Evolutionary conservation across 192 early-diverging fungal genomes (phyloP).

Genomic region (Diversispora eburnea): DNA sequence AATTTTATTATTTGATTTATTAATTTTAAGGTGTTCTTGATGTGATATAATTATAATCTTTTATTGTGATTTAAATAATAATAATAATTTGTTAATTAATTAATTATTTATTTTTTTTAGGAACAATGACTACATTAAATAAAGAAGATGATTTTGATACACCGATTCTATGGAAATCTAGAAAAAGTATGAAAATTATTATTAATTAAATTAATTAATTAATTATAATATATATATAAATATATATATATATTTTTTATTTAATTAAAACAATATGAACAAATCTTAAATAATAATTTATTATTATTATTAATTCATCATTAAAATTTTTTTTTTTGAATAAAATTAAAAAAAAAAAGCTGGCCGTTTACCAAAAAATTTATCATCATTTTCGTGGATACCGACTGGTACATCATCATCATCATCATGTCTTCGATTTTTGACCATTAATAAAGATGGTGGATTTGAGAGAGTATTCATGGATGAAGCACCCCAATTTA

Average conservation of each 20-base stretch:
- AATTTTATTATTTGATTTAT: slow-evolving; percentile 13
- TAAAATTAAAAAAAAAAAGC: slow-evolving; percentile 28
- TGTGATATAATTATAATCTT: too few relatives aligned
- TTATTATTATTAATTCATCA: background rate
- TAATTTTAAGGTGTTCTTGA: too few relatives aligned
- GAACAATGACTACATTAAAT: background rate
- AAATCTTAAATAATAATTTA: background rate
- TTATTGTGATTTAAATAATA: too few relatives aligned
- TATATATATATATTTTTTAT: background rate
- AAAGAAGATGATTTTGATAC: slow-evolving; percentile 37
- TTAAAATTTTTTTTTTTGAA: background rate
- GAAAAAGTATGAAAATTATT: slow-evolving; percentile 35
- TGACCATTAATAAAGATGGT: slow-evolving; percentile 54
- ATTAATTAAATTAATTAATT: background rate
- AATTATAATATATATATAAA: background rate
- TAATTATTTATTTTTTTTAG: background rate
- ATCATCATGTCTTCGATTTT: slow-evolving; percentile 37
- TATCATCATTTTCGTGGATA: slow-evolving; percentile 53
- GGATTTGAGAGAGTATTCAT: slow-evolving; percentile 47
- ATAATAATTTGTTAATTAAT: slow-evolving; percentile 5
- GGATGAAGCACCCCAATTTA: slow-evolving; percentile 48
- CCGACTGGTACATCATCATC: slow-evolving; percentile 39
- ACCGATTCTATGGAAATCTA: slow-evolving; percentile 47
- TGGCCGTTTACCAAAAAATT: slow-evolving; percentile 35
- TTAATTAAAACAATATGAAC: too few relatives aligned